These are phyloP conservation scores for Camellia granthamiana DNA, from an alignment of 148 eudicot genomes.

Conservation along the genomic window DNA sequence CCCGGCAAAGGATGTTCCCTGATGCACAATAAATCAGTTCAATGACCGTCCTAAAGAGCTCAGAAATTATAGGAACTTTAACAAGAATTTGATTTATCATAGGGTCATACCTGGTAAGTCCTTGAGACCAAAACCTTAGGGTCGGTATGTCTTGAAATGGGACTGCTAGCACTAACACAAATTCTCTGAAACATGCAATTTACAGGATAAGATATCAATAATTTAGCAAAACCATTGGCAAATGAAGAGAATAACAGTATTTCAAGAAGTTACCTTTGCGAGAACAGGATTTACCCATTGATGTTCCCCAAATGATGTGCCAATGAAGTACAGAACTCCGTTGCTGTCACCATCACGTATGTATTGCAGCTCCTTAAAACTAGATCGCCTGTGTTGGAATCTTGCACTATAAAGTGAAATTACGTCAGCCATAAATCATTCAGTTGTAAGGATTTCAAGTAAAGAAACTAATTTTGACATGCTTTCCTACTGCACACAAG, in stretches of 20 bases:
- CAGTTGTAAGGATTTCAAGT: neutral
- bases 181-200: slow-evolving; percentile 49
- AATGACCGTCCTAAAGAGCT: neutral
- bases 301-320: slow-evolving; percentile 88
- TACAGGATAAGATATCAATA: neutral
- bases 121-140: slow-evolving; percentile 86
- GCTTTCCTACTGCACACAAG: neutral
- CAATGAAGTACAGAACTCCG: slow-evolving; percentile 77
- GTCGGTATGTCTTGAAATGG: slow-evolving; percentile 79
- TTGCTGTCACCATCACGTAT: slow-evolving; percentile 94
- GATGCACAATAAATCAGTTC: slow-evolving; percentile 6
- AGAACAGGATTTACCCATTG: slow-evolving; percentile 89
- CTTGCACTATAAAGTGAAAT: slow-evolving; percentile 36
- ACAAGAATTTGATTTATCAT: neutral
- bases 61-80: neutral
- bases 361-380: slow-evolving; percentile 90
- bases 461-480: neutral
- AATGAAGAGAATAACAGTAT: neutral
- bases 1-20: slow-evolving; percentile 91
- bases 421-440: slow-evolving; percentile 10
- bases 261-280: slow-evolving; percentile 51
- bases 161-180: slow-evolving; percentile 69
- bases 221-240: neutral
- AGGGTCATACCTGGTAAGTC: slow-evolving; percentile 70
- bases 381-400: slow-evolving; percentile 77